These are phyloP conservation scores for Chytridium lagenaria DNA, from an alignment of 371 early-diverging fungal genomes.

Conservation along the genomic window DNA sequence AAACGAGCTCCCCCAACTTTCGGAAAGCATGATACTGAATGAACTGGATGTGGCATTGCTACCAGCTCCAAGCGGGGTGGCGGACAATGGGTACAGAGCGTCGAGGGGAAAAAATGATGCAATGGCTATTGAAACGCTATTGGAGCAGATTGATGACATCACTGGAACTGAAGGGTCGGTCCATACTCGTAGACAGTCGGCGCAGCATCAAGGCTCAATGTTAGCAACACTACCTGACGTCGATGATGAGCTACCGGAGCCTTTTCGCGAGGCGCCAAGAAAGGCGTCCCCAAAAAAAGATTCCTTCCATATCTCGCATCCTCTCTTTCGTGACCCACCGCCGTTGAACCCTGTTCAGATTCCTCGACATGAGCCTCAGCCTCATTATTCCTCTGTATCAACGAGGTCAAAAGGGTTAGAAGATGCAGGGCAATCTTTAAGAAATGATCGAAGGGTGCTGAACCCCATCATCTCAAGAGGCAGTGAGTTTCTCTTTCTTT, in stretches of 20 bases:
- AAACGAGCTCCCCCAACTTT: not conserved
- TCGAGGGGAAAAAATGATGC: not conserved
- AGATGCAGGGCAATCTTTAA: not conserved
- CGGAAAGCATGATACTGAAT: not conserved
- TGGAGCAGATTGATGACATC: not conserved
- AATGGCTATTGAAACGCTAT: not conserved
- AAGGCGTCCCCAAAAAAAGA: not conserved
- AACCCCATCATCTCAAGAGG: conserved; percentile 4
- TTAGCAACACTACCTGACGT: not conserved
- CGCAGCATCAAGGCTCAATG: not conserved
- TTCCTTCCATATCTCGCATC: not conserved
- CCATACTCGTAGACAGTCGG: not conserved
- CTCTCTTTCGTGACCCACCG: conserved; percentile 1
- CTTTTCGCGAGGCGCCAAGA: not conserved
- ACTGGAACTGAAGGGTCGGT: not conserved
- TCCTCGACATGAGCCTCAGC: conserved; percentile 6
- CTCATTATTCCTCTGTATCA: not conserved
- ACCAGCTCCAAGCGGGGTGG: no score
- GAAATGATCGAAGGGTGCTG: not conserved
- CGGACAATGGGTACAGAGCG: not conserved
- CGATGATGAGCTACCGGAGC: not conserved
- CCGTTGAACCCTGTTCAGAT: not conserved
- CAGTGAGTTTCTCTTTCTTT: not conserved
- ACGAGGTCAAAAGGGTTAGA: not conserved
- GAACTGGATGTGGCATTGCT: not conserved